These are phyloP conservation scores for Hura crepitans DNA, from an alignment of 441 rosid genomes.

Conservation along the genomic window DNA sequence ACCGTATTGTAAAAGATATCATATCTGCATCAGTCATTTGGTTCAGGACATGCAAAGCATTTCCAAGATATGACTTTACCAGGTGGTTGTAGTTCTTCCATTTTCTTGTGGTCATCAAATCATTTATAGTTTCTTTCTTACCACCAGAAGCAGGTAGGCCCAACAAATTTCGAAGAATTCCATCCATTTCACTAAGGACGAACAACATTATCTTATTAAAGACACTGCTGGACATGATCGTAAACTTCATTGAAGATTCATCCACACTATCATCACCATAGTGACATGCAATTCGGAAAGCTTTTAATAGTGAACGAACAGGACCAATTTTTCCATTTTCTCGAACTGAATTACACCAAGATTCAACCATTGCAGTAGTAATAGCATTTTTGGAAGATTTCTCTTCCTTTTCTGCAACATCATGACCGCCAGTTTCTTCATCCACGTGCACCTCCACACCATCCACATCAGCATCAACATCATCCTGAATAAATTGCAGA, in stretches of 20 bases:
- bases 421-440: slow-evolving; percentile 34
- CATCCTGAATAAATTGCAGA: slow-evolving; percentile 48
- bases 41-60: slow-evolving; percentile 78
- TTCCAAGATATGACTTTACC: slow-evolving; percentile 87
- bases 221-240: slow-evolving; percentile 69
- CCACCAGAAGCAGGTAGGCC: slow-evolving; percentile 72
- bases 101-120: slow-evolving; percentile 54
- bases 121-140: slow-evolving; percentile 64
- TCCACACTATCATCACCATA: slow-evolving; percentile 83
- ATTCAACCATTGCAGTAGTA: slow-evolving; percentile 68
- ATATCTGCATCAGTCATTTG: slow-evolving; percentile 92
- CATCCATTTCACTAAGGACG: slow-evolving; percentile 77
- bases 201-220: slow-evolving; percentile 83
- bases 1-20: slow-evolving; percentile 78
- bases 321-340: slow-evolving; percentile 59
- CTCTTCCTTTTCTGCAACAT: slow-evolving; percentile 30
- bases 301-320: slow-evolving; percentile 71
- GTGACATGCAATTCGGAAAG: slow-evolving; percentile 88
- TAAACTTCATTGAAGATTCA: slow-evolving; percentile 51
- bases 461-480: slow-evolving; percentile 47
- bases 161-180: slow-evolving; percentile 65
- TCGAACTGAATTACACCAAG: slow-evolving; percentile 61
- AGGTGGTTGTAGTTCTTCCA: slow-evolving; percentile 85
- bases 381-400: slow-evolving; percentile 47
- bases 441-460: slow-evolving; percentile 34